These are phyloP conservation scores for Stephania cephalantha DNA, from an alignment of 164 flowering plant genomes.

Conservation along the genomic window DNA sequence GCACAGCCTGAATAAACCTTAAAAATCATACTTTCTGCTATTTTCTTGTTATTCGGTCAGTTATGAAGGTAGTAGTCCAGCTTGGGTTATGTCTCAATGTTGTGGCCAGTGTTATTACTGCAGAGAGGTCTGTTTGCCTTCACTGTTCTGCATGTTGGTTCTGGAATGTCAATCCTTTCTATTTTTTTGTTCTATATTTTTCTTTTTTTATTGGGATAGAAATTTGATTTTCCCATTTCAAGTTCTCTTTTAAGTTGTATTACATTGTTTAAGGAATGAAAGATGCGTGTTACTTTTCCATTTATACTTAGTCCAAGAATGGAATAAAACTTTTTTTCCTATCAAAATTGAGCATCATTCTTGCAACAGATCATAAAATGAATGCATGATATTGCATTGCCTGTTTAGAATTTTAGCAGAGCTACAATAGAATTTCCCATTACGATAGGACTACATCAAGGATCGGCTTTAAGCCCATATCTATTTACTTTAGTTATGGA, in stretches of 20 bases:
- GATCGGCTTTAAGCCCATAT: too few relatives aligned
- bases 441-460: too few relatives aligned
- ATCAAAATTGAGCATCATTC: background rate
- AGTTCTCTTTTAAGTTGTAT: background rate
- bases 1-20: too few relatives aligned
- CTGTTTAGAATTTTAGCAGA: background rate
- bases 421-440: too few relatives aligned
- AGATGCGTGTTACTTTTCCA: background rate
- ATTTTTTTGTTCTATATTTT: background rate
- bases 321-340: background rate
- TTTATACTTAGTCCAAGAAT: background rate
- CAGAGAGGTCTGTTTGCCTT: background rate
- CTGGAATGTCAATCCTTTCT: background rate
- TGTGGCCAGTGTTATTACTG: background rate
- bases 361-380: background rate
- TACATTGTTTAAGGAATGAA: background rate
- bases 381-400: background rate
- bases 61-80: background rate
- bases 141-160: background rate
- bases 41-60: too few relatives aligned
- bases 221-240: background rate
- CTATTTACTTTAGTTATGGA: too few relatives aligned
- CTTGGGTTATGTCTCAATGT: background rate
- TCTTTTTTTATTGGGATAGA: background rate
- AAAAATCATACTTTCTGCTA: too few relatives aligned